A percentile compares a stretch with the other conserved stretches of the same genome.
Evolutionary conservation across 495 filamentous ascomycete species (phyloP).

Genomic region (Cairneyella variabilis): DNA sequence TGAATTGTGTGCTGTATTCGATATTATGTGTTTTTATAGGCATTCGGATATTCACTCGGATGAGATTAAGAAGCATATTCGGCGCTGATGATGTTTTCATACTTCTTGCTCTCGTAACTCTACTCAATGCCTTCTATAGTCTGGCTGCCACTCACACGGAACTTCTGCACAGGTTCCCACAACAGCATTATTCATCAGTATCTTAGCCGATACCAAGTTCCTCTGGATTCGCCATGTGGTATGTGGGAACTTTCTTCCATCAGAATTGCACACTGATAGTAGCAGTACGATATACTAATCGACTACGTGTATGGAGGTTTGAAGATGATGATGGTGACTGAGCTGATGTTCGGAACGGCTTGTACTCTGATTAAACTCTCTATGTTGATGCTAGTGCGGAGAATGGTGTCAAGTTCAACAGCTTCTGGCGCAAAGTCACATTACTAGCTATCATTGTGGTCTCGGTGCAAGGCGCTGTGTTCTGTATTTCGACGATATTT

Average conservation of each 20-base stretch:
- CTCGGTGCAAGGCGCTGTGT: conserved; percentile 38
- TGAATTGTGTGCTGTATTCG: conserved; percentile 36
- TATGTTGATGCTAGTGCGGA: conserved; percentile 20
- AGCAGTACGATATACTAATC: conserved; percentile 19
- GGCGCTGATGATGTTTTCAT: conserved; percentile 50
- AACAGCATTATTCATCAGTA: conserved; percentile 41
- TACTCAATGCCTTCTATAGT: neutral
- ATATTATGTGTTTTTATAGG: conserved; percentile 39
- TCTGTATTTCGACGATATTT: conserved; percentile 48
- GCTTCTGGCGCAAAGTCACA: conserved; percentile 31
- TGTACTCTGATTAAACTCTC: conserved; percentile 20
- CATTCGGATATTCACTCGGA: conserved; percentile 47
- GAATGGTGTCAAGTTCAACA: conserved; percentile 22
- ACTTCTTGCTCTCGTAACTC: conserved; percentile 31
- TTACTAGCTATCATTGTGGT: conserved; percentile 39
- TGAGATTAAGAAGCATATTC: conserved; percentile 36
- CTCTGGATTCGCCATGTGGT: conserved; percentile 56
- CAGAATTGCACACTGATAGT: too few relatives aligned
- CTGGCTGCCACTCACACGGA: conserved; percentile 8
- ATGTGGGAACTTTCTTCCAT: too few relatives aligned
- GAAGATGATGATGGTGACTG: conserved; percentile 17
- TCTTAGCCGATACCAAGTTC: conserved; percentile 38
- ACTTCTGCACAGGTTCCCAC: conserved; percentile 24
- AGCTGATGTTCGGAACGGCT: conserved; percentile 11
- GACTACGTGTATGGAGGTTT: conserved; percentile 6